Percentiles rank a stretch among this genome's conserved stretches.
phyloP scores from a whole-genome alignment of 805 yeast species.

The Kodamaea restingae region DNA sequence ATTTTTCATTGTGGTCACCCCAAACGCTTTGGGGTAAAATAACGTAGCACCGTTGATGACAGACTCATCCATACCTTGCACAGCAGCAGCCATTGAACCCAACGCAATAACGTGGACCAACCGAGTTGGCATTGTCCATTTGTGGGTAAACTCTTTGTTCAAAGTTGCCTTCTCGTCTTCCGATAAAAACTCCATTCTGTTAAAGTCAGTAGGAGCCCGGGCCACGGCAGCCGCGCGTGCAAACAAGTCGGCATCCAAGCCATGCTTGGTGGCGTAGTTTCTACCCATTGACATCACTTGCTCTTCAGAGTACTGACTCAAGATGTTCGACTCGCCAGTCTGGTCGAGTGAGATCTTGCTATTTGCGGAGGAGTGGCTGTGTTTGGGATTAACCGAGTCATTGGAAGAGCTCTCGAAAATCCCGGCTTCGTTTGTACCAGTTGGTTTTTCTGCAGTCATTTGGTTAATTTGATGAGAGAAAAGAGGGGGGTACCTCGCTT shows the following conservation, averaged over 20 bases:
- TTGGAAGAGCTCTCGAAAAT: slow-evolving; percentile 7
- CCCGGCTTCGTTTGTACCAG: slow-evolving; percentile 3
- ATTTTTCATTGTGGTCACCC: slow-evolving; percentile 38
- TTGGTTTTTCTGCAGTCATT: slow-evolving; percentile 1
- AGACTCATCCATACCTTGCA: slow-evolving; percentile 74
- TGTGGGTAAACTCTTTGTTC: slow-evolving; percentile 43
- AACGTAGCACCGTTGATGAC: slow-evolving; percentile 66
- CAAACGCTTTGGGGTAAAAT: slow-evolving; percentile 53
- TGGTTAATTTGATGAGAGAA: background rate
- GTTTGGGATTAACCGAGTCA: slow-evolving; percentile 3
- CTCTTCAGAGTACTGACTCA: slow-evolving; percentile 56
- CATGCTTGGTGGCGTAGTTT: slow-evolving; percentile 54
- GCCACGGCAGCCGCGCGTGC: slow-evolving; percentile 60
- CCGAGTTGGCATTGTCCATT: slow-evolving; percentile 43
- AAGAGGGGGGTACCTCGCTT: background rate
- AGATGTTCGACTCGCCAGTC: slow-evolving; percentile 32
- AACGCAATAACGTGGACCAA: slow-evolving; percentile 51
- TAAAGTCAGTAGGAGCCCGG: slow-evolving; percentile 52
- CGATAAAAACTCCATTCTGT: slow-evolving; percentile 48
- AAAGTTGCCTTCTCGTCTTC: slow-evolving; percentile 46
- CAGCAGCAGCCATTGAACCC: slow-evolving; percentile 66
- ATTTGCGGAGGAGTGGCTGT: background rate
- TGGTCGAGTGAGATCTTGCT: background rate
- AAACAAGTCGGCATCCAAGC: slow-evolving; percentile 55
- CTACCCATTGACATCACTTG: slow-evolving; percentile 70